Base-by-base conservation (phyloP, 768 basidiomycete species). In the Leucosporidium yakuticum region DNA sequence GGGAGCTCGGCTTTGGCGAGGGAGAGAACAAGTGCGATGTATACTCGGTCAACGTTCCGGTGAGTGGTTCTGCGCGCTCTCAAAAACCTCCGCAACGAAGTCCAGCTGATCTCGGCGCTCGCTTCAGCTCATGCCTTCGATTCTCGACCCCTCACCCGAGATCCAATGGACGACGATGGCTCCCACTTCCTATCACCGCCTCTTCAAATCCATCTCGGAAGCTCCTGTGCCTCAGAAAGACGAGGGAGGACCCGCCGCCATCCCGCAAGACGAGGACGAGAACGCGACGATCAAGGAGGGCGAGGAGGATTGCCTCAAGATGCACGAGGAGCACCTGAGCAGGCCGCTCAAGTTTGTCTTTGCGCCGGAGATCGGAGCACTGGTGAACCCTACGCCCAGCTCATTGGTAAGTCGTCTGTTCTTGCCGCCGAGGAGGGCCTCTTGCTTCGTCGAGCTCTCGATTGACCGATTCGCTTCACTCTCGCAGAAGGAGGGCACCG, bases 131-230 rank as follows among this genome's bases (percentile, higher is more conserved):
- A 70, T 79, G 14, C 79, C 78, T 32, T 69, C 75, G 36, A 73
- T 69, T n/a, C 54, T 80, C 36, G 39, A 56, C 27, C 72, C 60
- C 15, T 74, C 64, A 4, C 63, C 78, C 29, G 70, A 74, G 64
- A 70, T 77, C 3, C 73, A 71, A 4, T 80, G 78, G 78, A 79
- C 79, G 36, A 73, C 69, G 21, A 78, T 80, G 76, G 78, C 78
- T 63, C 67, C 74, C 31, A 79, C 77, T 23, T 56, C 71, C 4
- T 80, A 80, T 73, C 78, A 78, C 4, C 67, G 73, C 15, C 69
- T 80, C 49, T 80, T 80, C 76, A 77, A 77, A 71, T 58, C 75
- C 60, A 77, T 47, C 25, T 20, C 55, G 7, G n/a, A 56, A 25
- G 8, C 59, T 5, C 15, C 62, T 12, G 49, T 48, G 5, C 21